Evolutionary conservation across 2,329 filamentous ascomycete species (phyloP).

Genomic region (Raffaelea deltoideospora): DNA sequence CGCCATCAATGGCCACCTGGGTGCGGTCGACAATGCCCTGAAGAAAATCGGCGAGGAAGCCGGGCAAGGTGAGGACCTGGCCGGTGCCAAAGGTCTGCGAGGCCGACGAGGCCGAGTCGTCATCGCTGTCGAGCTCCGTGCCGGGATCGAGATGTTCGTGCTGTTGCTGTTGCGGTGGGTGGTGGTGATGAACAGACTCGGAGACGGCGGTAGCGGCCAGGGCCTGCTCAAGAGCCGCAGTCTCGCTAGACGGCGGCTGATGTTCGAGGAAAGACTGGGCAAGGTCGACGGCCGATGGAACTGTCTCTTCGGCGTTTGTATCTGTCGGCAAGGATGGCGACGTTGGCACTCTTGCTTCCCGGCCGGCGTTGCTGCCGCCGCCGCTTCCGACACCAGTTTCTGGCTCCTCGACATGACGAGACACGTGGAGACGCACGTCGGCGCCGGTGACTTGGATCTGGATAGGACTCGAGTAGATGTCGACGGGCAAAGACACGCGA

Average conservation of each 20-base stretch:
- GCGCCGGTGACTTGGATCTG: constrained; percentile 69
- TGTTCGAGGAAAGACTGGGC: constrained; percentile 66
- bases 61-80: constrained; percentile 51
- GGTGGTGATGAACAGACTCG: too few relatives aligned
- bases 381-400: constrained; percentile 4
- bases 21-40: constrained; percentile 60
- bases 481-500: constrained; percentile 70
- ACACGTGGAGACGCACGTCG: constrained; percentile 50
- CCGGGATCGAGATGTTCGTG: constrained; percentile 10
- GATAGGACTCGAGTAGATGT: constrained; percentile 77
- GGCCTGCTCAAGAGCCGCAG: constrained; percentile 52
- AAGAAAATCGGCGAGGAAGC: constrained; percentile 55
- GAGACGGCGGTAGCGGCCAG: constrained; percentile 41
- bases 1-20: constrained; percentile 48
- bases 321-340: too few relatives aligned
- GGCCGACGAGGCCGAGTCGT: constrained; percentile 28
- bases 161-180: constrained; percentile 42
- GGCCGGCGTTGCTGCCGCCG: constrained; percentile 14
- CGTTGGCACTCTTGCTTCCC: constrained; percentile 12
- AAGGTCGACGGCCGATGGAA: constrained; percentile 58
- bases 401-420: constrained; percentile 20
- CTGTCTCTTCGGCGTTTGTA: constrained; percentile 17
- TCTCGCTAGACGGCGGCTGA: constrained; percentile 51
- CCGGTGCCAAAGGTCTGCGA: constrained; percentile 44
- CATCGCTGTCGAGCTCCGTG: constrained; percentile 25